Evolutionary conservation across 2,329 filamentous ascomycete genomes (phyloP).

Genomic region (Pseudogymnoascus sp.): DNA sequence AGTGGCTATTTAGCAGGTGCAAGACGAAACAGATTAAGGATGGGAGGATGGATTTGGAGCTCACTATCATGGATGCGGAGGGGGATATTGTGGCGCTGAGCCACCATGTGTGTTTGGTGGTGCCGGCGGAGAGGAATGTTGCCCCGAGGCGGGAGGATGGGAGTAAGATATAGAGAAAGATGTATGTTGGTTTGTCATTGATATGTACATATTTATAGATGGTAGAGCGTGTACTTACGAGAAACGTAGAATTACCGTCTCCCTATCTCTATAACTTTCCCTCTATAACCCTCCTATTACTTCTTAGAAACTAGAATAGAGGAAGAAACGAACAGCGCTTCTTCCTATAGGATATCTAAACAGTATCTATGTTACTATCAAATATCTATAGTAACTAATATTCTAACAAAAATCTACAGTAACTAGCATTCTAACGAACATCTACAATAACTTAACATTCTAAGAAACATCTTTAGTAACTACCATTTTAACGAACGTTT

Average conservation of each 20-base stretch:
- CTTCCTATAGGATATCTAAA: no score
- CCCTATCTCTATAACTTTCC: no score
- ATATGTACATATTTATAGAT: conserved; percentile 1
- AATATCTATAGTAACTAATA: no score
- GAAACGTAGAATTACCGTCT: neutral
- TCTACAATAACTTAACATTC: no score
- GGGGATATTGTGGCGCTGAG: conserved; percentile 60
- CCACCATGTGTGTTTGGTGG: conserved; percentile 57
- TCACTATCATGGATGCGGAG: conserved; percentile 54
- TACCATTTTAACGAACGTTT: no score
- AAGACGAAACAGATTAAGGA: conserved; percentile 59
- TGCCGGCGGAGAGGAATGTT: conserved; percentile 55
- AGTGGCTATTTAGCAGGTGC: conserved; percentile 63
- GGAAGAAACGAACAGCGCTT: no score
- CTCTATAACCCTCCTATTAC: no score
- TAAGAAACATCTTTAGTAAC: no score
- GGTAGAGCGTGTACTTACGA: neutral
- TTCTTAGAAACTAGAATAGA: no score
- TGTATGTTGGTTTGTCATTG: neutral
- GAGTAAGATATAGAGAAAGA: conserved; percentile 14
- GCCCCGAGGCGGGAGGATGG: conserved; percentile 15
- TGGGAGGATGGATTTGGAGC: conserved; percentile 66
- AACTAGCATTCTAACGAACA: no score
- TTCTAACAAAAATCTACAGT: no score
- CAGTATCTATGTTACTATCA: no score